A percentile compares a stretch with the other conserved stretches of the same genome.
phyloP scores from a whole-genome alignment of 176 grass and related monocot species.

The Phragmites australis region DNA sequence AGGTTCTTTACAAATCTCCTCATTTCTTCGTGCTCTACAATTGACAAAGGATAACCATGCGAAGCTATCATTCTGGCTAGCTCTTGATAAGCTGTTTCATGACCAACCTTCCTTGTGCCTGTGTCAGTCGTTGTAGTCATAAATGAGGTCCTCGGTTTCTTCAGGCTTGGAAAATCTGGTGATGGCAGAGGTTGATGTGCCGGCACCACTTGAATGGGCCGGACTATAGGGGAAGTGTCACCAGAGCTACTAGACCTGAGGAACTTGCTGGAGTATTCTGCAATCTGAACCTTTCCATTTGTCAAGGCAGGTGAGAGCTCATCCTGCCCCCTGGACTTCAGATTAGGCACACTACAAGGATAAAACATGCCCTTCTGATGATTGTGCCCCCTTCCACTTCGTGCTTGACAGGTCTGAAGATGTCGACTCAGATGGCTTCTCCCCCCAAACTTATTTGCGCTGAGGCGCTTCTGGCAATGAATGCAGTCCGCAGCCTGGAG shows the following conservation, averaged over 20 bases:
- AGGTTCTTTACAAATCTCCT: slow-evolving; percentile 46
- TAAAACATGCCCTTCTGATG: slow-evolving; percentile 19
- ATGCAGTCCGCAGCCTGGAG: slow-evolving; percentile 53
- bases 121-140: slow-evolving; percentile 25
- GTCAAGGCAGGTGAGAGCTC: slow-evolving; percentile 56
- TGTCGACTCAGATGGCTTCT: slow-evolving; percentile 60
- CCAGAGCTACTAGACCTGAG: slow-evolving; percentile 33
- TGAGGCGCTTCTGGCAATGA: slow-evolving; percentile 55
- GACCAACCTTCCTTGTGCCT: slow-evolving; percentile 34
- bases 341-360: slow-evolving; percentile 30
- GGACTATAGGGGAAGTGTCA: slow-evolving; percentile 19
- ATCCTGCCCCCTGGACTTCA: slow-evolving; percentile 38
- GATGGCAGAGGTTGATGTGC: slow-evolving; percentile 31
- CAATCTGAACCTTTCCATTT: slow-evolving; percentile 55
- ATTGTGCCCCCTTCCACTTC: slow-evolving; percentile 21
- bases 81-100: slow-evolving; percentile 42
- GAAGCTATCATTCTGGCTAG: slow-evolving; percentile 46
- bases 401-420: slow-evolving; percentile 49
- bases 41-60: slow-evolving; percentile 52
- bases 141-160: slow-evolving; percentile 42
- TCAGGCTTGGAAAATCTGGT: slow-evolving; percentile 32
- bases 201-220: slow-evolving; percentile 42
- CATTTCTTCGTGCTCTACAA: slow-evolving; percentile 65
- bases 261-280: slow-evolving; percentile 45
- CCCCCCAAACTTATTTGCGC: slow-evolving; percentile 58